phyloP scores from a whole-genome alignment of 768 basidiomycete genomes.

The Trametes coccinea region DNA sequence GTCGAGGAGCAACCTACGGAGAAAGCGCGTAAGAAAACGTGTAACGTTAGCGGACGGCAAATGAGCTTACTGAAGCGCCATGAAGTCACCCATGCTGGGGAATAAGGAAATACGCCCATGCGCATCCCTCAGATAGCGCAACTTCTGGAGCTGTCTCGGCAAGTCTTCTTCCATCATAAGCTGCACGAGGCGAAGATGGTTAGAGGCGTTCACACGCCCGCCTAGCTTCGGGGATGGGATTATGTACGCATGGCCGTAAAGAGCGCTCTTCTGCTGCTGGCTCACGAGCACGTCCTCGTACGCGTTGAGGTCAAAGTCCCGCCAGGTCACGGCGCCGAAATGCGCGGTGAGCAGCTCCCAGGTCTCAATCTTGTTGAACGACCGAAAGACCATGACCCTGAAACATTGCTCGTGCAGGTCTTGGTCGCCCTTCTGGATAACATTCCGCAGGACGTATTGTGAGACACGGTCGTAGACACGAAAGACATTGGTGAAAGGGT shows the following conservation, averaged over 20 bases:
- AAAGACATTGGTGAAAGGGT: constrained; percentile 73
- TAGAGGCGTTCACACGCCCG: constrained; percentile 47
- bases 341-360: constrained; percentile 59
- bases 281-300: constrained; percentile 56
- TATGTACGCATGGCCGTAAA: constrained; percentile 74
- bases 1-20: constrained; percentile 36
- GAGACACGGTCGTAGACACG: constrained; percentile 70
- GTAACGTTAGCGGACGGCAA: neutral
- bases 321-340: constrained; percentile 64
- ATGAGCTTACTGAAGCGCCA: constrained; percentile 64
- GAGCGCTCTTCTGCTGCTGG: constrained; percentile 29
- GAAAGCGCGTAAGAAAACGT: neutral
- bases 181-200: constrained; percentile 58
- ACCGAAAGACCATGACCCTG: constrained; percentile 70
- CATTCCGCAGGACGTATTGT: constrained; percentile 68
- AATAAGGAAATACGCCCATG: constrained; percentile 57
- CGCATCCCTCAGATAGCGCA: constrained; percentile 62
- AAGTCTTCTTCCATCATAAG: constrained; percentile 54
- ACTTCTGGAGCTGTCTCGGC: constrained; percentile 45
- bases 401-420: constrained; percentile 64
- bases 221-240: constrained; percentile 67
- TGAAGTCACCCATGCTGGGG: constrained; percentile 76
- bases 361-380: constrained; percentile 70
- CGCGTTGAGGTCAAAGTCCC: constrained; percentile 48
- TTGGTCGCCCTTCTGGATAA: constrained; percentile 69